Percentiles rank a stretch among this genome's conserved stretches.
phyloP scores from a whole-genome alignment of 345 rosid species.

The Salix brachista region DNA sequence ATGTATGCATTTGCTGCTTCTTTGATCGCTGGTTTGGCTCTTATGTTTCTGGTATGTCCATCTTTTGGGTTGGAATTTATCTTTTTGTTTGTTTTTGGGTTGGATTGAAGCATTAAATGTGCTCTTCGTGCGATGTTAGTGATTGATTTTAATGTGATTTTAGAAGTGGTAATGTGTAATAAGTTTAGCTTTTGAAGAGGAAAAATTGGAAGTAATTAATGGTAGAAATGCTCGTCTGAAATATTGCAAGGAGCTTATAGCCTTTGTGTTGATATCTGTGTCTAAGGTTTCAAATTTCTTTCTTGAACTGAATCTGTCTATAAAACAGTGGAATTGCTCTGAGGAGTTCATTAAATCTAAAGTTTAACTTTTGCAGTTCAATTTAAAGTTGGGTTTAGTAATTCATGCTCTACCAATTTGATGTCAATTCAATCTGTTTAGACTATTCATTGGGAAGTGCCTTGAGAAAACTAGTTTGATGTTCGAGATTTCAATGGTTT shows the following conservation, averaged over 20 bases:
- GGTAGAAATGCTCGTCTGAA: not conserved
- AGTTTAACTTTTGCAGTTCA: not conserved
- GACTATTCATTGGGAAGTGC: not conserved
- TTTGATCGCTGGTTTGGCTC: slow-evolving; percentile 55
- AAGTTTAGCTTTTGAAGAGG: not conserved
- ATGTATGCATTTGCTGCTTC: slow-evolving; percentile 69
- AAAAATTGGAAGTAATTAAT: not conserved
- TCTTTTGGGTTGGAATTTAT: not conserved
- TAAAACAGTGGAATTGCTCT: not conserved
- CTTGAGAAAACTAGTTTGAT: not conserved
- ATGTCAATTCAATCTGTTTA: no score
- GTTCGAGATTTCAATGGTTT: not conserved
- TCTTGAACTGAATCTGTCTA: not conserved
- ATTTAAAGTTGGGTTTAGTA: not conserved
- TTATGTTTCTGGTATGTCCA: slow-evolving; percentile 68
- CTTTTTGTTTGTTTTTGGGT: not conserved
- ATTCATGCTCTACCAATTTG: not conserved
- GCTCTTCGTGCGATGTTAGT: not conserved
- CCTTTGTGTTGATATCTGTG: not conserved
- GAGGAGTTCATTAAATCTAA: not conserved
- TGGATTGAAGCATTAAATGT: not conserved
- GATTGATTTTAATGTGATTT: not conserved
- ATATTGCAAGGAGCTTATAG: not conserved
- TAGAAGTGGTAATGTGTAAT: not conserved
- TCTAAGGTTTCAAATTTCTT: not conserved